Percentiles rank a stretch among this genome's conserved stretches.
phyloP scores from a whole-genome alignment of 1,139 yeast species.

The Pichia sp. region DNA sequence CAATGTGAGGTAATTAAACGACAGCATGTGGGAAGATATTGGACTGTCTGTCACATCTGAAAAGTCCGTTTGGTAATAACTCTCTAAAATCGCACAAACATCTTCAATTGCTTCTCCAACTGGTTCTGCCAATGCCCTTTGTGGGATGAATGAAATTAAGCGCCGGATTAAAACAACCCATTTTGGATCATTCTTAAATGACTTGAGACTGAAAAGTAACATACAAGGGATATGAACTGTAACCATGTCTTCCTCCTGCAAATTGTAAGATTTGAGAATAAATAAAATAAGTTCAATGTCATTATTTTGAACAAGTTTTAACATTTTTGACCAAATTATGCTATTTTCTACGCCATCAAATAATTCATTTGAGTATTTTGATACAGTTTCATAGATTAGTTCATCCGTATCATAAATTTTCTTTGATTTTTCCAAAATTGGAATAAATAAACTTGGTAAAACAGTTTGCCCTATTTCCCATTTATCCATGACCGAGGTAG shows the following conservation, averaged over 20 bases:
- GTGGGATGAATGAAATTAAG: slow-evolving; percentile 45
- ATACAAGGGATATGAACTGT: slow-evolving; percentile 67
- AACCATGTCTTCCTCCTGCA: slow-evolving; percentile 83
- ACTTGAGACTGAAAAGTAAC: slow-evolving; percentile 36
- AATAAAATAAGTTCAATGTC: slow-evolving; percentile 44
- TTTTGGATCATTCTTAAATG: slow-evolving; percentile 16
- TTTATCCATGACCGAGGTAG: slow-evolving; percentile 72
- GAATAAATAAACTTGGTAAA: slow-evolving; percentile 62
- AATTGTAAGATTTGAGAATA: slow-evolving; percentile 56
- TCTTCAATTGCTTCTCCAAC: slow-evolving; percentile 9
- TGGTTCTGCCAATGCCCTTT: slow-evolving; percentile 38
- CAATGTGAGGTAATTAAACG: slow-evolving; percentile 24
- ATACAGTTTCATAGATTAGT: slow-evolving; percentile 31
- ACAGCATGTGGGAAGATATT: slow-evolving; percentile 35
- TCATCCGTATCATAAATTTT: slow-evolving; percentile 14
- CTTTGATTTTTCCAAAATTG: slow-evolving; percentile 41
- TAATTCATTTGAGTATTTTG: slow-evolving; percentile 54
- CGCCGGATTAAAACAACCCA: slow-evolving; percentile 28
- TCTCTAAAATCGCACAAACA: slow-evolving; percentile 21
- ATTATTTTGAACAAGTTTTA: slow-evolving; percentile 30
- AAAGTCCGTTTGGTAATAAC: slow-evolving; percentile 8
- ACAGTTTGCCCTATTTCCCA: slow-evolving; percentile 86
- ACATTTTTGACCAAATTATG: slow-evolving; percentile 64
- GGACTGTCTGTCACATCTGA: slow-evolving; percentile 26
- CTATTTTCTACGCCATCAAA: slow-evolving; percentile 82